Base-by-base conservation (phyloP, 1,284 basidiomycete species). In the Neonothopanus nambi region DNA sequence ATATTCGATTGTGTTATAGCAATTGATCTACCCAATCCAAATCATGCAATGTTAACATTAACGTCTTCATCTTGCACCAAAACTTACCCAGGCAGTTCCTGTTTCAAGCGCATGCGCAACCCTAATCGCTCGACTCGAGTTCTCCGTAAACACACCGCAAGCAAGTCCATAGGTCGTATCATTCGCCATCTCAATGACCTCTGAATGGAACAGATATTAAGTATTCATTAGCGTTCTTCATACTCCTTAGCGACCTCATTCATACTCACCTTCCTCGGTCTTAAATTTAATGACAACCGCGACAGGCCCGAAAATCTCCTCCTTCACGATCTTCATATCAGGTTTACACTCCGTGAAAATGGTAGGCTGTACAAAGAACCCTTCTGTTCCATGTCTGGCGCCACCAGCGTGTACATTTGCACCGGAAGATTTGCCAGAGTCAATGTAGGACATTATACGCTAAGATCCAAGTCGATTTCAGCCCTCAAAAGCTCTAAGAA, bases 301-400 rank as follows among this genome's bases (percentile, higher is more conserved):
- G 43, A 92, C 88, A 42, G 93, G 93, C 17, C 92, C 93, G 64
- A 94, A 93, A 63, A 95, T 93, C 72, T 96, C 94, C 71, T 96
- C 94, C 61, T 78, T 73, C 47, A 89, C 84, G 64, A 97, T 95
- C 72, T 82, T 87, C 89, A 94, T 93, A 60, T 87, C 79, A 28
- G 83, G 78, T 51, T 77, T 79, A 54, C 82, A 81, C 65, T 93
- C 76, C 40, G 87, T 87, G 77, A 95, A 95, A 70, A 96, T 84
- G 24, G 93, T 95, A 6, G 89, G 90, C 58, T 81, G 59, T 68
- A 91, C 82, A 70, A 81, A 90, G 73, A 78, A 90, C 0, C 89
- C 88, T 67, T 90, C 81, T 6, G 73, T 70, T 41, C 93, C 89
- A 65, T 86, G 74, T 23, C 87, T 83, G 60, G 80, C 77, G 30